Evolutionary conservation across 495 filamentous ascomycete genomes (phyloP), one percentile per base, ranked within the genome.

Genomic region (Filosporella fistucella): DNA sequence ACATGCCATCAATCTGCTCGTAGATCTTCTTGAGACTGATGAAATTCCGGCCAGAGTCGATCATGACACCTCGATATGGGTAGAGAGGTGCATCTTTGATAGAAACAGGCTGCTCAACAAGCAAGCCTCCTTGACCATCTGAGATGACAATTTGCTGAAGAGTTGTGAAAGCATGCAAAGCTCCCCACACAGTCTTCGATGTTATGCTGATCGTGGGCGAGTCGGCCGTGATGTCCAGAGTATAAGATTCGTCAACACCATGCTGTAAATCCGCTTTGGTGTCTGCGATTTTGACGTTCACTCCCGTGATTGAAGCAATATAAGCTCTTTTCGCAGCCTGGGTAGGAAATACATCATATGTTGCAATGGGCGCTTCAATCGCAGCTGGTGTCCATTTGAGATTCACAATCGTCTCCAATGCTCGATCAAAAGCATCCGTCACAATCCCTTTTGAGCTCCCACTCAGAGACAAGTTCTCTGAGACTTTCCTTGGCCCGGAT

Each of bases 151-250:
- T 50, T 52, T 78, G 75, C 47, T 72, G 70, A 24, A 78, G 57
- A 9, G 77, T 81, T n/a, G 75, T 79, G 49, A 81, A 76, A 12
- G 76, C 77, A 57, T 78, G 75, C 7, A 81, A 58, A n/a, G 71
- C 74, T 24, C 76, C 77, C 67, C 73, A 74, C 46, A 68, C 62
- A 0, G 76, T 76, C 43, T 72, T 52, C 20, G 75, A 62, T 3
- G 60, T 70, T 55, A 81, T 74, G 9, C 57, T 56, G 48, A 77
- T 63, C 24, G 41, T 60, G 39, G 50, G 54, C 1, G 66, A 63
- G 16, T 46, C 51, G 10, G 61, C 54, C 10, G 57, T 49, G 28
- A 78, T 67, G 14, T 69, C 63, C 16, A 81, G 52, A n/a, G 71
- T 74, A 56, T 80, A 81, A 0, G 75, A 77, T 56, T 81, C 77